Evolutionary conservation across 768 basidiomycete species (phyloP), one percentile per base, ranked within the genome.

Genomic region (Kwoniella europaea): DNA sequence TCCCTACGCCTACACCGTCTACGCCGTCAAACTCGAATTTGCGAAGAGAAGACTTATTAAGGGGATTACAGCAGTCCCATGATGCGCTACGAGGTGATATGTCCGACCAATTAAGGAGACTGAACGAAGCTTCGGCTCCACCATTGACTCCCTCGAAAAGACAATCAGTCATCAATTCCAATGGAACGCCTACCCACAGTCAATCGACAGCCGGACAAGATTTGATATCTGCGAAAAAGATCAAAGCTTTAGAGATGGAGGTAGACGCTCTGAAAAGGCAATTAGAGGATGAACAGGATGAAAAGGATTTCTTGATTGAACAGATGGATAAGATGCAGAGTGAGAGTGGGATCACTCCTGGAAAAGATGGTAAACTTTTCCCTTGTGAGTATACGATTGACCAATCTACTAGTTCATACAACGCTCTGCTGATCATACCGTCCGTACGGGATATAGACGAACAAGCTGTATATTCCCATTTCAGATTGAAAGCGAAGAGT

Each of bases 91-190:
- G 77, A 18, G 59, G 71, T 24, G 79, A 81, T 54, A 81, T 81
- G 79, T 77, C 77, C 4, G 76, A 78, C 50, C 79, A 81, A 64
- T 62, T 79, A 5, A 69, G 75, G 10, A 73, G 76, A 63, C 71
- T 79, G 15, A 75, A 76, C 16, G 65, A 71, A 59, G 72, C 67
- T 18, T 44, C 66, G n/a, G 10, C 54, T 22, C 68, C 73, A 43
- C 75, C 76, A 0, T 63, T 77, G 27, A 77, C 77, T 2, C 76
- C 76, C 12, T 77, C 77, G 10, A 65, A 74, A 4, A 58, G 73
- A 61, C 69, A 70, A 0, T 88, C 90, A 68, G 86, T 88, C n/a
- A 86, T 89, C 22, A 89, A 90, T 74, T 85, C 88, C 15, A 88
- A 88, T 74, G 88, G 89, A 27, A 86, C 90, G 27, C 88, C 90